Percentiles rank a stretch among this genome's conserved stretches.
These are phyloP conservation scores for Penicillium sp. DNA, from an alignment of 2,329 filamentous ascomycete species.

Conservation along the genomic window DNA sequence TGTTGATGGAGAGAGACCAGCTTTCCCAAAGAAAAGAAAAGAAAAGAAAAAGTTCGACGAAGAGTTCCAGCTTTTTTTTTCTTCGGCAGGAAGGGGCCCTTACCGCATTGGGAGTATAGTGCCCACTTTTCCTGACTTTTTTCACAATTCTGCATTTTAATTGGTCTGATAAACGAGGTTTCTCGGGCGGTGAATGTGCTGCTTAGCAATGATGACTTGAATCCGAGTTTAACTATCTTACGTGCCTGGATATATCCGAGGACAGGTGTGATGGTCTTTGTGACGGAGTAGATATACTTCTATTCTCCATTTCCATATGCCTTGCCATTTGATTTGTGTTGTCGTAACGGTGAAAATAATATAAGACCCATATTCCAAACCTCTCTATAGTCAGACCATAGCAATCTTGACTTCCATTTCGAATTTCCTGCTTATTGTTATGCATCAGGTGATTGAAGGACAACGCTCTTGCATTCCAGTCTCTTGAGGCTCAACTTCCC, in stretches of 20 bases:
- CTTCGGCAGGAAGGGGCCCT: slow-evolving; percentile 14
- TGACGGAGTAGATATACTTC: too few species aligned
- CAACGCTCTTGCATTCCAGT: background rate
- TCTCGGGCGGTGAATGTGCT: slow-evolving; percentile 20
- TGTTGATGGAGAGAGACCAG: slow-evolving; percentile 57
- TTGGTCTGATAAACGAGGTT: slow-evolving; percentile 31
- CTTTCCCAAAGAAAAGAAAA: slow-evolving; percentile 53
- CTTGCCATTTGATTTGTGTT: too few species aligned
- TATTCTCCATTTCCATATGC: too few species aligned
- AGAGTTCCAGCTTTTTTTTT: slow-evolving; percentile 26
- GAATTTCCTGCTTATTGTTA: slow-evolving; percentile 1
- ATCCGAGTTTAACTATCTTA: background rate
- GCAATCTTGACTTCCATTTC: too few species aligned
- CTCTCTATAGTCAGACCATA: too few species aligned
- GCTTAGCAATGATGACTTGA: slow-evolving; percentile 16
- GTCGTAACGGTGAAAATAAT: too few species aligned
- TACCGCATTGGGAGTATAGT: slow-evolving; percentile 23
- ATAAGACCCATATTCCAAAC: too few species aligned
- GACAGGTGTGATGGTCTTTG: background rate
- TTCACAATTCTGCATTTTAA: slow-evolving; percentile 6
- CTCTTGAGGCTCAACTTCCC: background rate
- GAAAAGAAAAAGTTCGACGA: slow-evolving; percentile 37
- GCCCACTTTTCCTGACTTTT: too few species aligned
- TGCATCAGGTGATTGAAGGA: slow-evolving; percentile 4
- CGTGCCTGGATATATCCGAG: background rate